Base-by-base conservation (phyloP, 495 filamentous ascomycete species). In the Glutinoglossum americanum region DNA sequence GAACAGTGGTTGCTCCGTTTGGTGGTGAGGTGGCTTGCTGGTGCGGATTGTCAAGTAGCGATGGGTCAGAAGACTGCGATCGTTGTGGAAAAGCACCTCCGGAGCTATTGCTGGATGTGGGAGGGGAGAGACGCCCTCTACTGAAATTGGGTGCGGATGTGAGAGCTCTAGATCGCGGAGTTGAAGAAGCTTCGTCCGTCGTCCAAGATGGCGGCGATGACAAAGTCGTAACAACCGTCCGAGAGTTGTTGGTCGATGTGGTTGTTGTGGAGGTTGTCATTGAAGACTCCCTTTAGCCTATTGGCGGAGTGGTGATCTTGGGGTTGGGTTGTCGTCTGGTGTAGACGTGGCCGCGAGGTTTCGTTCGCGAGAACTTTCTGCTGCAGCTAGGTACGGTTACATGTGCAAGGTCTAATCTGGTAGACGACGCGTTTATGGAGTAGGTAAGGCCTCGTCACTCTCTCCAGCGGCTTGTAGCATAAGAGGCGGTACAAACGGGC, bases 1-100 rank as follows among this genome's bases (percentile, higher is more conserved):
- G 65, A 45, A 61, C 47, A 9, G 47, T 25, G 47, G 47, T 3
- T 3, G 47, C 47, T 25, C 47, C 47, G 26, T 25, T 51, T 15
- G 26, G 3, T 3, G 47, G 6, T 15, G 47, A 25, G 19, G 1
- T 28, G 26, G 47, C 21, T 25, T 13, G 21, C 21, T 25, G 47
- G 21, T 51, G 47, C 15, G 3, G 26, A 23, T 51, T n/a, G 26
- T 51, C 19, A 23, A 51, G 21, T 25, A 25, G 21, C 15, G 47
- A 51, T 6, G 47, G 47, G 6, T 51, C 19, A 6, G 26, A 9
- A 8, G 47, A 51, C 26, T 23, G 47, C 26, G 47, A 25, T 9
- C 9, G 47, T 11, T 13, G 47, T 15, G 47, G 47, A 25, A 25
- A 51, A 11, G 3, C 26, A 9, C 15, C 21, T 28, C 15, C 26